phyloP scores from a whole-genome alignment of 2,329 filamentous ascomycete genomes.

The Pseudopithomyces maydicus region DNA sequence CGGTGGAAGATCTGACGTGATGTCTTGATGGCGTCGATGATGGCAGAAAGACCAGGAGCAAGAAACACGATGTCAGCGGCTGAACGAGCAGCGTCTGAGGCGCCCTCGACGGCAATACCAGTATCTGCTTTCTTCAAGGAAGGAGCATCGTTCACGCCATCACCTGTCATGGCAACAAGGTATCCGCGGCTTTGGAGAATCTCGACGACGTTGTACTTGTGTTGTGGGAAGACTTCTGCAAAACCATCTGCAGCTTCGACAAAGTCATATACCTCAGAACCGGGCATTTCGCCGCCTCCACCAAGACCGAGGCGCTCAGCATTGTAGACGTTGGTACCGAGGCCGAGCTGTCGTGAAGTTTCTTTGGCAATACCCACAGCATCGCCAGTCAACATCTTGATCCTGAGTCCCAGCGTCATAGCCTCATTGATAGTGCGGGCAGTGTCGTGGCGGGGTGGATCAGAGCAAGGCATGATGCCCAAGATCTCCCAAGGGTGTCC shows the following conservation, averaged over 20 bases:
- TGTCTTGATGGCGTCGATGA: conserved; percentile 91
- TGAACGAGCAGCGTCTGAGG: conserved; percentile 87
- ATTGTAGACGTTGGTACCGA: conserved; percentile 93
- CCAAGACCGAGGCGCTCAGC: conserved; percentile 89
- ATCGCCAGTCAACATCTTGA: conserved; percentile 97
- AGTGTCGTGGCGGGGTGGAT: conserved; percentile 89
- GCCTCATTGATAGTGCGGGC: conserved; percentile 89
- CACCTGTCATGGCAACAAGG: conserved; percentile 94
- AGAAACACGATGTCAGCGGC: conserved; percentile 95
- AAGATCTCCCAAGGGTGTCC: conserved; percentile 86
- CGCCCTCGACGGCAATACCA: conserved; percentile 91
- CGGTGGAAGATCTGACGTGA: conserved; percentile 95
- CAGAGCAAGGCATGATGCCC: conserved; percentile 92
- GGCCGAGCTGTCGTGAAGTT: conserved; percentile 87
- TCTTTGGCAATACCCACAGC: conserved; percentile 92
- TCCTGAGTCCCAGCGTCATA: conserved; percentile 82
- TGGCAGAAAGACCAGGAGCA: conserved; percentile 86
- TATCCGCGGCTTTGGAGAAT: conserved; percentile 93
- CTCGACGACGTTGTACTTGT: conserved; percentile 94
- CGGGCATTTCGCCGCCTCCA: conserved; percentile 89
- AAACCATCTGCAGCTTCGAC: conserved; percentile 95
- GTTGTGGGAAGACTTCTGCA: conserved; percentile 91
- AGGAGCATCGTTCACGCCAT: conserved; percentile 92
- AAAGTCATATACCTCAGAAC: conserved; percentile 93
- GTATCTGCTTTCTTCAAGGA: conserved; percentile 96